Evolutionary conservation across 1,139 yeast genomes (phyloP), one percentile per base, ranked within the genome.

Genomic region (Scheffersomyces cryptocercus): DNA sequence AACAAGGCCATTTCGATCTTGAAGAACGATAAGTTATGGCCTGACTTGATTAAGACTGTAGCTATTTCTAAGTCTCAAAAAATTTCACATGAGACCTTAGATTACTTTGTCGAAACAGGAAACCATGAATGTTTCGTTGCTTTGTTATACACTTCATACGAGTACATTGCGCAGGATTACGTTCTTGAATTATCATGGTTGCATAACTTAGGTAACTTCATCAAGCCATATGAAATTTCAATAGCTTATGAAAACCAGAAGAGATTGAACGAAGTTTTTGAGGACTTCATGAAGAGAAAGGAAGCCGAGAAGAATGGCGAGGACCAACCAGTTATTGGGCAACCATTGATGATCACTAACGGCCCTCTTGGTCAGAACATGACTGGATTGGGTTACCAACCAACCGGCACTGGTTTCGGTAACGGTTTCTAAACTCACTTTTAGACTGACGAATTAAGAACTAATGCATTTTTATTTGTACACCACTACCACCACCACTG

Each of bases 41-140:
- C 86, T 51, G 97, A 91, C 64, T 90, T 96, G 53, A 87, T 95
- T 61, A 88, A 83, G 61, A 91, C 98, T 9, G 97, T 96, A 34
- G 82, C 96, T n/a, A 68, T 82, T 45, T 89, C 97, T 14, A 81
- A 81, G 53, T 85, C 85, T 53, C 63, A 81, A 20, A 90, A 88
- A 63, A 85, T 93, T 62, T 91, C 95, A 28, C 95, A 89, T 64
- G 99, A 91, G 48, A 75, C 89, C 53, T 74, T 93, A 63, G 81
- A 86, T 48, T 95, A 93, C 73, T 93, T 93, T 67, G 98, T 95
- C 48, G 98, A 91, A 61, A 90, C 96, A 38, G 99, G 97, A 58
- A 93, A 93, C 73, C 90, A 86, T 67, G 99, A 93, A 73, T 89
- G 97, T 60, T 88, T 89, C 62, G 88, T 90, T 57, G 98, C 97